These are phyloP conservation scores for Arthrobotrys musiformis DNA, from an alignment of 2,329 filamentous ascomycete genomes.

Conservation along the genomic window DNA sequence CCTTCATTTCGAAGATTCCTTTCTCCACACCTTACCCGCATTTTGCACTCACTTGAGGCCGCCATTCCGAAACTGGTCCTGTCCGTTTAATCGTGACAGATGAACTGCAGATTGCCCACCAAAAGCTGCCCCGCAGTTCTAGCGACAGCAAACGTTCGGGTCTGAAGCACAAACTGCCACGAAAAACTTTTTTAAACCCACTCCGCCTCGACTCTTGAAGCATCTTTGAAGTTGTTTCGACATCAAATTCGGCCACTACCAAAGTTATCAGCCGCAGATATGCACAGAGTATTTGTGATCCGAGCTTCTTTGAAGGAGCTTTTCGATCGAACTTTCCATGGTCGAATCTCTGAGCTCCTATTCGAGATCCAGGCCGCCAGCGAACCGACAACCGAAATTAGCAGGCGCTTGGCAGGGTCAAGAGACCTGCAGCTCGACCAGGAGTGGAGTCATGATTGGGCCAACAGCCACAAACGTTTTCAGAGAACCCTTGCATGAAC, in stretches of 20 bases:
- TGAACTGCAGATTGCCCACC: constrained; percentile 9
- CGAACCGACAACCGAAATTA: constrained; percentile 51
- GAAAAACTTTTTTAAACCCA: constrained; percentile 17
- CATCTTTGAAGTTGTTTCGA: not conserved
- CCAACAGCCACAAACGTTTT: not conserved
- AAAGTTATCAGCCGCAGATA: constrained; percentile 18
- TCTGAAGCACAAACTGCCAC: constrained; percentile 13
- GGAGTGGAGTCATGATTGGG: constrained; percentile 38
- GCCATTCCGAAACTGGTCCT: constrained; percentile 37
- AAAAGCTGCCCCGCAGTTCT: constrained; percentile 20
- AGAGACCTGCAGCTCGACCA: constrained; percentile 32
- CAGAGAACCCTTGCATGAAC: constrained; percentile 1
- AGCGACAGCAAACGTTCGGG: not conserved
- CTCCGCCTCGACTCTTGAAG: not conserved
- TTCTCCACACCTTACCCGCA: constrained; percentile 32
- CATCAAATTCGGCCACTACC: not conserved
- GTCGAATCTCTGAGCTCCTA: constrained; percentile 26
- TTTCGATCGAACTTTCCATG: not conserved
- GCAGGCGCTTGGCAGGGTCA: constrained; percentile 54
- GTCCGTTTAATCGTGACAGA: constrained; percentile 33
- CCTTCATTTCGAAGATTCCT: constrained; percentile 25
- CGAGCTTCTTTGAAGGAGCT: not conserved
- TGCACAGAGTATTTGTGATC: not conserved
- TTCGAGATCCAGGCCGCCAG: constrained; percentile 47
- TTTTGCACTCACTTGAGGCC: constrained; percentile 11